Base-by-base conservation (phyloP, 2,329 filamentous ascomycete species). In the Trichophyton verrucosum region DNA sequence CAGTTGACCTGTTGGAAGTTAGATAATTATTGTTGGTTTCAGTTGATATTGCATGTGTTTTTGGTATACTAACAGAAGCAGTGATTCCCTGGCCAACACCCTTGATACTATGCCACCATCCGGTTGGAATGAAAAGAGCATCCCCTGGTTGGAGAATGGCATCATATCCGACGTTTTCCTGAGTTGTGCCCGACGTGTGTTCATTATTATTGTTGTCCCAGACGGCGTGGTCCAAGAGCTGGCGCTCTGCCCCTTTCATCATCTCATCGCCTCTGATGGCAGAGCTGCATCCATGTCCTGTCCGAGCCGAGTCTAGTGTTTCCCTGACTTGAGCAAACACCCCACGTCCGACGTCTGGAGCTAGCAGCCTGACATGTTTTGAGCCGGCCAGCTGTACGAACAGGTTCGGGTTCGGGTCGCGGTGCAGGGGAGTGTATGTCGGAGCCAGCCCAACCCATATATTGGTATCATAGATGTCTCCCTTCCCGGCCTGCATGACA, bases 381-480 rank as follows among this genome's bases (percentile, higher is more conserved):
- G 70, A 73, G 3, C 89, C 84, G 15, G 83, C 83, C 11, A 97
- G 73, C 73, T 99, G 94, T 53, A 89, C 83, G 71, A 97, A 96
- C 0, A 96, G 68, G 70, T 99, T 99, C 0, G 90, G 90, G 68
- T 97, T 97, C 0, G 94, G 94, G 68, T 99, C 94, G 60, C 88
- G 83, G 73, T 99, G 94, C 2, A 96, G 77, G 2, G 94, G 91
- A 0, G 94, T 96, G 67, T 90, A 91, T 0, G 91, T 96, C 0
- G 90, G 90, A 44, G 90, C 84, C 13, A 86, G 78, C 0, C 94
- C 94, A 11, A 97, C 80, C 92, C 92, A 99, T 49, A 97, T 77
- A 66, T 88, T 95, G 0, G 87, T 86, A 67, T 81, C 83, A 71
- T 97, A 96, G n/a, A 96, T 75, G 71, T 96, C 91, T 2, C 89